Base-by-base conservation (phyloP, 2,329 filamentous ascomycete species). In the Penicillium decumbens region DNA sequence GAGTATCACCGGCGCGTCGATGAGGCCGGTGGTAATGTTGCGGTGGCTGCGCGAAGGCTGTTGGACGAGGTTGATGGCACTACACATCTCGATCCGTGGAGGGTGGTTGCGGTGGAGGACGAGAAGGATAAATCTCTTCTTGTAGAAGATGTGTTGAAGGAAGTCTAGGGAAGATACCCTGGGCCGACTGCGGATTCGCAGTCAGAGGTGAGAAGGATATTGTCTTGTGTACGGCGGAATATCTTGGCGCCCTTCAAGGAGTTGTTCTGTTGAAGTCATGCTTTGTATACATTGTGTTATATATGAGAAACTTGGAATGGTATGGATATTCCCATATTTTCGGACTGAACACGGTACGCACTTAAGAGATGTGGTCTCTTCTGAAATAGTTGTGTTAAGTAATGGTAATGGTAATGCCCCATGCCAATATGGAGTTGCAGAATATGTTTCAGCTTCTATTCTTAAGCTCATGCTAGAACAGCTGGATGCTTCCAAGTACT, bases 41-140 rank as follows among this genome's bases (percentile, higher is more conserved):
- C 64, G 23, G 56, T 66, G 29, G 65, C 65, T 37, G 57, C 60
- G 28, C 54, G 65, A 42, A 58, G 46, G 39, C 56, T 67, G 39
- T 54, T 66, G n/a, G 60, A 64, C 47, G 63, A 66, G 52, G 65
- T 65, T 41, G 56, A 67, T 50, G 56, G 55, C 41, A 37, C 52
- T 41, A 51, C 40, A 28, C 38, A 55, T 45, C 43, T 58, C 32
- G 54, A 59, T 39, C 43, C 43, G 28, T 39, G 43, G 39, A 39
- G 43, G 43, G 43, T 45, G 43, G 24, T 45, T 28, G 43, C 32
- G n/a, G 43, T 33, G 33, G 43, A 29, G 33, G 32, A 3, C 32
- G 43, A 45, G 43, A 45, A 45, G 43, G 29, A 45, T 23, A 20
- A 25, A 45, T 23, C 23, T 15, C 3, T 5, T 39, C 43, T 38